Base-by-base conservation (phyloP, 2,329 filamentous ascomycete species). In the Penicillium hordei region DNA sequence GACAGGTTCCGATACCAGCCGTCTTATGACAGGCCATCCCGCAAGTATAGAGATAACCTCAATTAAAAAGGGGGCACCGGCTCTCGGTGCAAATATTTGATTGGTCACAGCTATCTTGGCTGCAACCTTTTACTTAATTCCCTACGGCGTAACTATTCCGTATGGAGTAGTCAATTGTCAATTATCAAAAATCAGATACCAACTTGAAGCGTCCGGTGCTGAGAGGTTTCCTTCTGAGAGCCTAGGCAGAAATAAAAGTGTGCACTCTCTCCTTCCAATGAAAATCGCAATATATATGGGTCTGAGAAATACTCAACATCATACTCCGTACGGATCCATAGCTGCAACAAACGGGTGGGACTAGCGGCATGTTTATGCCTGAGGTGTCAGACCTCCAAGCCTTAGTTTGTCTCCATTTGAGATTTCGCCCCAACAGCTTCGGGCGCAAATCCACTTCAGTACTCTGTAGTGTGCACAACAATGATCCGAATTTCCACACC, bases 341-440 rank as follows among this genome's bases (percentile, higher is more conserved):
- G 21, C 25, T 15, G 4, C 12, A 42, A 17, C 39, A 42, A 42
- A 23, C 39, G 21, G 21, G 21, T 23, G 21, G 21, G 9, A 40
- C 36, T 39, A 23, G 13, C 15, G 17, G 27, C 23, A 27, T 12
- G 2, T 27, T 23, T 5, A n/a, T 27, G 42, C 42, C 42, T 44
- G 9, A 44, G 40, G 23, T n/a, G 43, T 46, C 29, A 7, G 27
- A 3, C 43, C 3, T 19, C 27, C 21, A 13, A 40, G 6, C 12
- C 13, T 42, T 25, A 3, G 19, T 21, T 40, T 15, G 21, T 4
- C 6, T 21, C 79, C 5, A 13, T 33, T 15, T 72, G 46, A 84
- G 81, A 61, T 85, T 85, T 58, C 12, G 12, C 76, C 56, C 72
- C 83, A 83, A 86, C 5, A 86, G 5, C 71, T 86, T 79, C 15